phyloP scores from a whole-genome alignment of 176 grass and related monocot genomes.

The Pontederia paniculata region DNA sequence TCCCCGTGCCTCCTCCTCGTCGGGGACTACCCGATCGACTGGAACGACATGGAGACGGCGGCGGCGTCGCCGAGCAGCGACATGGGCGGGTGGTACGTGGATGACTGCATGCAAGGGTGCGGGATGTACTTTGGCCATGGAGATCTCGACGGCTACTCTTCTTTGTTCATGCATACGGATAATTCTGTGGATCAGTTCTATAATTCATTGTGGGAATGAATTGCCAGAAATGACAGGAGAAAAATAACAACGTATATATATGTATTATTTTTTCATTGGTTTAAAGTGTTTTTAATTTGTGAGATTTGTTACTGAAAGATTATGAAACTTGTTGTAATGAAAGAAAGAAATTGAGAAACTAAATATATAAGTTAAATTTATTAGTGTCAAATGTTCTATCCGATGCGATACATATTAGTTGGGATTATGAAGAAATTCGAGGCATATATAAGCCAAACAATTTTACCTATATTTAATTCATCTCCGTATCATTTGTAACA shows the following conservation, averaged over 20 bases:
- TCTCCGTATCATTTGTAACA: too few species aligned
- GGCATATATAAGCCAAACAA: too few species aligned
- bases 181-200: slow-evolving; percentile 24
- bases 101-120: slow-evolving; percentile 28
- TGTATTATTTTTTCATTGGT: too few species aligned
- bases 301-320: too few species aligned
- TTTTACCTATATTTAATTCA: too few species aligned
- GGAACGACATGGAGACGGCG: slow-evolving; percentile 33
- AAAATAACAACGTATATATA: not conserved
- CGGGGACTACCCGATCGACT: slow-evolving; percentile 16
- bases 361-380: too few species aligned
- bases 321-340: too few species aligned
- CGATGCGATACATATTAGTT: too few species aligned
- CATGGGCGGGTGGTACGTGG: slow-evolving; percentile 43
- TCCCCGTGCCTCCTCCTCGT: not conserved
- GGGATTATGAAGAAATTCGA: too few species aligned
- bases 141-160: slow-evolving; percentile 21
- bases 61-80: slow-evolving; percentile 12
- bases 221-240: slow-evolving; percentile 18
- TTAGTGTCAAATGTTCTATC: too few species aligned
- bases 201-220: slow-evolving; percentile 34
- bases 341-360: too few species aligned
- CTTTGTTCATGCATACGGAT: slow-evolving; percentile 15
- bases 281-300: too few species aligned
- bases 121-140: not conserved